These are phyloP conservation scores for Cyberlindnera sargentensis DNA, from an alignment of 805 yeast genomes.

Conservation along the genomic window DNA sequence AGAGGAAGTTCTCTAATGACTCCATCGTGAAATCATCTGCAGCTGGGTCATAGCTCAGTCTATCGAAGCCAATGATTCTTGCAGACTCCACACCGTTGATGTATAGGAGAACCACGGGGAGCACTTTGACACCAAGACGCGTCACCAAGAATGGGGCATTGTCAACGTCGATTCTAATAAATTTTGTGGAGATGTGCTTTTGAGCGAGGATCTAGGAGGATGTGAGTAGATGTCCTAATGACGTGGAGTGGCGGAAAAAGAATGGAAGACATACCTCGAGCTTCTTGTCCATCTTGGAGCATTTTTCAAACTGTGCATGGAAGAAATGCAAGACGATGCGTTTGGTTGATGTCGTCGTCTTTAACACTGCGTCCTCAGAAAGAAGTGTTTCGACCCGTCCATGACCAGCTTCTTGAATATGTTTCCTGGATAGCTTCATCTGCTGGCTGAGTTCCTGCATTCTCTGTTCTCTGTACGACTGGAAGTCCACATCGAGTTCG, in stretches of 20 bases:
- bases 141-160: conserved; percentile 67
- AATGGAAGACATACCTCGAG: conserved; percentile 14
- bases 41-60: conserved; percentile 38
- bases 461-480: conserved; percentile 55
- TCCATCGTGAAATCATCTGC: conserved; percentile 40
- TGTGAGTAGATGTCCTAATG: not conserved
- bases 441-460: conserved; percentile 47
- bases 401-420: conserved; percentile 30
- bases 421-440: conserved; percentile 29
- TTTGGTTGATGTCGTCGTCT: conserved; percentile 36
- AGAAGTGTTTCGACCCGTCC: conserved; percentile 36
- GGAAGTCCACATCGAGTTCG: conserved; percentile 31
- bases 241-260: not conserved
- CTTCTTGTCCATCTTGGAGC: conserved; percentile 49
- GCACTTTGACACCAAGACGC: conserved; percentile 53
- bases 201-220: conserved; percentile 39
- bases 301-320: conserved; percentile 53
- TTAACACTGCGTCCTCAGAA: conserved; percentile 53
- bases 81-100: conserved; percentile 50
- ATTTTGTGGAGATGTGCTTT: conserved; percentile 48
- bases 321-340: conserved; percentile 54
- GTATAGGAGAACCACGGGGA: conserved; percentile 67
- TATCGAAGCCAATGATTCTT: conserved; percentile 64
- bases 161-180: conserved; percentile 50
- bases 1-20: conserved; percentile 40